These are phyloP conservation scores for Cladosporium halotolerans DNA, from an alignment of 2,329 filamentous ascomycete species.

Conservation along the genomic window DNA sequence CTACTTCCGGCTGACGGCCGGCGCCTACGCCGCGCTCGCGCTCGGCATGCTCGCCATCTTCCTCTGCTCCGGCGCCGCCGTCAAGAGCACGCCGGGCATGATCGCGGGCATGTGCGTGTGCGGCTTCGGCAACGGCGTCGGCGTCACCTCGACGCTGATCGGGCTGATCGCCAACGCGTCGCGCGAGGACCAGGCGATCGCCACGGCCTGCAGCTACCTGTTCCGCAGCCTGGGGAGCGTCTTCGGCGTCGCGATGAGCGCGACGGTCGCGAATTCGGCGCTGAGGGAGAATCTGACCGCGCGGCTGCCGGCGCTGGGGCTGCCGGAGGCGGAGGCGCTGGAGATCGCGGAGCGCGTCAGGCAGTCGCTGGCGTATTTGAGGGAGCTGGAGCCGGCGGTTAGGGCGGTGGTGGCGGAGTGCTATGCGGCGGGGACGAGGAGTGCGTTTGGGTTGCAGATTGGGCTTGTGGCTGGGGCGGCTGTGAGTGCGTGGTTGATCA, in stretches of 20 bases:
- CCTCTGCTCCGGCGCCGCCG: constrained; percentile 50
- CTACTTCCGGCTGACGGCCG: constrained; percentile 64
- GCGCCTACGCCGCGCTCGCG: constrained; percentile 49
- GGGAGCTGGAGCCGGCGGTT: constrained; percentile 54
- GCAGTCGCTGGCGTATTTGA: constrained; percentile 64
- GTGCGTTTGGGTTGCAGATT: constrained; percentile 47
- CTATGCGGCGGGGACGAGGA: constrained; percentile 54
- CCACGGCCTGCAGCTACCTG: constrained; percentile 72
- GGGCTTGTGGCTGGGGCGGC: constrained; percentile 46
- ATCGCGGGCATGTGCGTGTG: constrained; percentile 52
- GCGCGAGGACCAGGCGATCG: constrained; percentile 63
- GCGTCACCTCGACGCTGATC: constrained; percentile 66
- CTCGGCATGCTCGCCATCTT: constrained; percentile 52
- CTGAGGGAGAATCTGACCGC: constrained; percentile 52
- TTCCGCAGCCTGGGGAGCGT: constrained; percentile 67
- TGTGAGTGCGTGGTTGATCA: constrained; percentile 39
- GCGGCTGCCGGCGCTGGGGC: constrained; percentile 38
- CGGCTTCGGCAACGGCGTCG: constrained; percentile 51
- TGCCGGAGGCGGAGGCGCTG: constrained; percentile 53
- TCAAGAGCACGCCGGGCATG: constrained; percentile 46
- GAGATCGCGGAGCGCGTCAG: constrained; percentile 64
- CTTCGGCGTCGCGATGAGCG: constrained; percentile 61
- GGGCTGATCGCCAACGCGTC: constrained; percentile 64
- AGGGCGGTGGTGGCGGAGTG: constrained; percentile 57
- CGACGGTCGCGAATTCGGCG: constrained; percentile 65